phyloP scores from a whole-genome alignment of 352 stramenopile species.

The Phytophthora multivora region DNA sequence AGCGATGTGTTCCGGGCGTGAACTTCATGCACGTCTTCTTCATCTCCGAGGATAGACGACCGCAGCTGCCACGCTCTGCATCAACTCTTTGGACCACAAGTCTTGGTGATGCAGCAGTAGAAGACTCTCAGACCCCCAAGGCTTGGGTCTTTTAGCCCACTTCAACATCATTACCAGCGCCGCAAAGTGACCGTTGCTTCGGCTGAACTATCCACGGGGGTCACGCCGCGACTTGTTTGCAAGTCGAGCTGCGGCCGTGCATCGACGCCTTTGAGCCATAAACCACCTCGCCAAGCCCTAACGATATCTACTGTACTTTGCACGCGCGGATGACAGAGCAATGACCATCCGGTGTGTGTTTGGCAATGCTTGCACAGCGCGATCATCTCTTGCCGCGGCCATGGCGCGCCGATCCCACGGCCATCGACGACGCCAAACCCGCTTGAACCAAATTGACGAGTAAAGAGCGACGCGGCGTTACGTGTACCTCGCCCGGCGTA shows the following conservation, averaged over 20 bases:
- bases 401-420: constrained; percentile 5
- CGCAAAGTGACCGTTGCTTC: constrained; percentile 18
- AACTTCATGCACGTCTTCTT: constrained; percentile 5
- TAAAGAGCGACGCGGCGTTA: constrained; percentile 1
- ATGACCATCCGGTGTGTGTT: constrained; percentile 8
- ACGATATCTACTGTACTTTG: constrained; percentile 1
- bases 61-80: constrained; percentile 12
- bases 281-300: constrained; percentile 11
- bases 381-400: constrained; percentile 19
- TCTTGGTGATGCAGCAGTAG: no score
- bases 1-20: neutral
- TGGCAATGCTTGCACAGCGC: constrained; percentile 18
- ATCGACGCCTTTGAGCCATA: constrained; percentile 8
- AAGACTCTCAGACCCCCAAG: neutral
- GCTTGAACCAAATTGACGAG: constrained; percentile 20
- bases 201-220: constrained; percentile 20
- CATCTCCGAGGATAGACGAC: constrained; percentile 13
- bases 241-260: neutral
- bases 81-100: neutral
- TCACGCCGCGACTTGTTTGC: constrained; percentile 5
- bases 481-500: neutral
- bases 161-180: constrained; percentile 32
- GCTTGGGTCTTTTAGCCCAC: constrained; percentile 5
- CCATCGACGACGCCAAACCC: constrained; percentile 16
- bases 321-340: constrained; percentile 3